Evolutionary conservation across 331 rosid genomes (phyloP), one percentile per base, ranked within the genome.

Genomic region (Pyrus hybrid): DNA sequence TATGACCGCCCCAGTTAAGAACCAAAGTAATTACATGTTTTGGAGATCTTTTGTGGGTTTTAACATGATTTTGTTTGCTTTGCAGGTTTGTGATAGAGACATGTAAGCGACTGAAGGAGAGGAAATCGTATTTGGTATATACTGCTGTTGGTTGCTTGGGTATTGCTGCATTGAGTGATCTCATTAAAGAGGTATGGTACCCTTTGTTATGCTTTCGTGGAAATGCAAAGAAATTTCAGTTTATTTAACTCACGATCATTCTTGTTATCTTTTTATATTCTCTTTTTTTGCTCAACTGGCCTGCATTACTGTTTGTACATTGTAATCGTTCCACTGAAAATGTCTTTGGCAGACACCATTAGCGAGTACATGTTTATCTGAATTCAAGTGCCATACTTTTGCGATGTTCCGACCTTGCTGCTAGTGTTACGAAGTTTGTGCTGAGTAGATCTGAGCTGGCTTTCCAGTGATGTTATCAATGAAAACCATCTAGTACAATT

Each of bases 81-180:
- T 76, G 72, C 87, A 93, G 98, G 85, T 93, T 93, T 86, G 97
- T 93, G 78, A 77, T 83, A 28, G 85, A 86, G 77, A 68, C 91
- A 22, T 93, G 98, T 76, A 81, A 85, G 75, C 86, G 78, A 12
- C 72, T 93, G 87, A 88, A 78, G 79, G 98, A 93, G 90, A 87
- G 70, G 81, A 93, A 93, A 69, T 86, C 96, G 4, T 93, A 91
- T 77, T 85, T 93, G 97, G 87, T 91, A 25, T 91, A 93, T 82
- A 85, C 96, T 30, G 98, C 97, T 82, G 83, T 91, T 23, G 96
- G 95, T 20, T 93, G 97, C 86, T 84, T 93, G 37, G 97, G 98
- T 78, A 72, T 93, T 78, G 78, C 91, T 61, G 91, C 95, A 63
- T 75, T 91, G 81, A 82, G 80, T 28, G 98, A 91, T 81, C 79